Percentiles rank a stretch among this genome's conserved stretches.
phyloP scores from a whole-genome alignment of 2,329 filamentous ascomycete species.

The Penicillium hesseltinei region DNA sequence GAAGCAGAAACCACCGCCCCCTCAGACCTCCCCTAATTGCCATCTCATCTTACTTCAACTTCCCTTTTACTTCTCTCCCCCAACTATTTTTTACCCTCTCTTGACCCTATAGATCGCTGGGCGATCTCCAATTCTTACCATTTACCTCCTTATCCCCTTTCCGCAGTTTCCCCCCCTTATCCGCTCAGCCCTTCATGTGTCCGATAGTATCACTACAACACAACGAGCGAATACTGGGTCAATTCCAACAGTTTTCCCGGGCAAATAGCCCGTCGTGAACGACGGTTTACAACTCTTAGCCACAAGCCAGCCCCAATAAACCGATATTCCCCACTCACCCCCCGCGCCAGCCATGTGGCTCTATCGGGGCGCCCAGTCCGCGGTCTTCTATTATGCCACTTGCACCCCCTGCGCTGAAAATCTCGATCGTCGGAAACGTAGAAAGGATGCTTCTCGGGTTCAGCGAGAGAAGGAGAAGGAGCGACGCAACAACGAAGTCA shows the following conservation, averaged over 20 bases:
- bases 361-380: constrained; percentile 50
- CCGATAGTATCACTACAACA: constrained; percentile 26
- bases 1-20: constrained; percentile 10
- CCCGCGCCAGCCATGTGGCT: constrained; percentile 44
- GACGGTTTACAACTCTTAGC: constrained; percentile 3
- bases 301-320: not conserved
- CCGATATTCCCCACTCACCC: constrained; percentile 5
- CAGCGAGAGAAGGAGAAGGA: constrained; percentile 65
- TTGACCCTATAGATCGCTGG: constrained; percentile 26
- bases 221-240: constrained; percentile 23
- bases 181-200: constrained; percentile 38
- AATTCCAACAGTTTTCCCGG: constrained; percentile 24
- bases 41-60: not conserved
- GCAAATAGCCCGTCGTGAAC: constrained; percentile 24
- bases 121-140: constrained; percentile 24
- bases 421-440: constrained; percentile 66
- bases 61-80: constrained; percentile 3
- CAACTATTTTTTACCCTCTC: constrained; percentile 3
- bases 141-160: constrained; percentile 6
- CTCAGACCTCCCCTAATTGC: constrained; percentile 4
- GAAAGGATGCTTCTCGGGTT: constrained; percentile 67
- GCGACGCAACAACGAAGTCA: constrained; percentile 55
- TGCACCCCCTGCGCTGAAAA: constrained; percentile 65
- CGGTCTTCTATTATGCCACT: constrained; percentile 51
- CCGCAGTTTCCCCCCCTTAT: constrained; percentile 8